phyloP scores from a whole-genome alignment of 2,329 filamentous ascomycete genomes.

The Aureobasidium lini region DNA sequence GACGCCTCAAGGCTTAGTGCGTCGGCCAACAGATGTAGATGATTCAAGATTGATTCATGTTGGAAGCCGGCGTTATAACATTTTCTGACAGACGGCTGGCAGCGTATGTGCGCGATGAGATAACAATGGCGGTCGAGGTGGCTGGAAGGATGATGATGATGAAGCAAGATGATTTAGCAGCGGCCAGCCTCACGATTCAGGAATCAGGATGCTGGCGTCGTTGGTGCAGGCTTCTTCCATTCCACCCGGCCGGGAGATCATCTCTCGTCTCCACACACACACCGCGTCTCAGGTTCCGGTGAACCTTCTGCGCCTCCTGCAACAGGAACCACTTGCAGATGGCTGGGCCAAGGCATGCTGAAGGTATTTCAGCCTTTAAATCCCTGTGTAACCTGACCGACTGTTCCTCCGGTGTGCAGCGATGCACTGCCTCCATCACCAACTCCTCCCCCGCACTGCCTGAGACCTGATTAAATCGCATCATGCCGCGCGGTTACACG shows the following conservation, averaged over 20 bases:
- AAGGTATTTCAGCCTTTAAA: slow-evolving; percentile 1
- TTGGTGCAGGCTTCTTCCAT: background rate
- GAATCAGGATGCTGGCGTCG: background rate
- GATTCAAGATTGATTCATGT: background rate
- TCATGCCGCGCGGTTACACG: slow-evolving; percentile 2
- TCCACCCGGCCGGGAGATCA: slow-evolving; percentile 9
- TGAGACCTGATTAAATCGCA: slow-evolving; percentile 1
- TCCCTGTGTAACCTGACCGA: slow-evolving; percentile 6
- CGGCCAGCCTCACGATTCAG: background rate
- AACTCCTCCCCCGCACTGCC: slow-evolving; percentile 4
- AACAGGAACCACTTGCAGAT: background rate
- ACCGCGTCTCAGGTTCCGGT: background rate
- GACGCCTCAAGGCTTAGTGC: background rate
- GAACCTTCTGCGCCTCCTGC: slow-evolving; percentile 8
- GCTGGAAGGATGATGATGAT: slow-evolving; percentile 3
- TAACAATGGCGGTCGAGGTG: background rate
- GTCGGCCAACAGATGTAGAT: background rate
- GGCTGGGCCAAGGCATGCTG: background rate
- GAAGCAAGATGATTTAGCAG: slow-evolving; percentile 8
- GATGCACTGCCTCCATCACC: slow-evolving; percentile 5
- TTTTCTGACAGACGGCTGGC: slow-evolving; percentile 3
- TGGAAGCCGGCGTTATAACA: background rate
- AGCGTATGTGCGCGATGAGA: background rate
- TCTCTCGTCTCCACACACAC: slow-evolving; percentile 8
- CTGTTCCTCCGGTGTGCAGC: background rate